phyloP scores from a whole-genome alignment of 371 early-diverging fungal species.

The Lichtheimia hyalospora region DNA sequence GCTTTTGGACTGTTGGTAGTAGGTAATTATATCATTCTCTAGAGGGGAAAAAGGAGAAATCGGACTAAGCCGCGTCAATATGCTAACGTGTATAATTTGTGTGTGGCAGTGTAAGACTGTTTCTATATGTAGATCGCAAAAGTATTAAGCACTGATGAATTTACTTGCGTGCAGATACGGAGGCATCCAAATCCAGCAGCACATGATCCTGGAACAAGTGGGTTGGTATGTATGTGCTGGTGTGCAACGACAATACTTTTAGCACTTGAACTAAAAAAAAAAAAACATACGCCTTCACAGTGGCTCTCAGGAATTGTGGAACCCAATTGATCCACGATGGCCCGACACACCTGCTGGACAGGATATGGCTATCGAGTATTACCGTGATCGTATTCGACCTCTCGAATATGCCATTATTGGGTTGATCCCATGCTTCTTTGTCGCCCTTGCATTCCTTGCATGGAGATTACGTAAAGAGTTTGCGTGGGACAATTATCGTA shows the following conservation, averaged over 20 bases:
- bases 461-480: conserved; percentile 47
- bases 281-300: conserved; percentile 9
- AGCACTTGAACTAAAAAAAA: conserved; percentile 1
- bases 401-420: conserved; percentile 52
- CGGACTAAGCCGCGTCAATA: too few species aligned
- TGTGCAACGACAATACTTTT: neutral
- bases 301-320: conserved; percentile 19
- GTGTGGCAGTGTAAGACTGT: too few species aligned
- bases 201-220: conserved; percentile 44
- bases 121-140: neutral
- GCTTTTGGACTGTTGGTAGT: conserved; percentile 44
- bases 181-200: conserved; percentile 50
- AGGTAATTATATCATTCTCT: conserved; percentile 15
- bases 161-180: conserved; percentile 27
- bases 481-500: conserved; percentile 54
- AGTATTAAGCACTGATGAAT: neutral
- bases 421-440: conserved; percentile 42
- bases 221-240: conserved; percentile 33
- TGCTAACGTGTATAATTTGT: too few species aligned
- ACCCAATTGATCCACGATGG: conserved; percentile 30
- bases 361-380: conserved; percentile 28
- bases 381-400: conserved; percentile 34
- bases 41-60: too few species aligned
- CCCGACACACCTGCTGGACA: conserved; percentile 19
- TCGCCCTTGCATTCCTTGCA: conserved; percentile 32